A percentile compares a stretch with the other conserved stretches of the same genome.
Evolutionary conservation across 2,329 filamentous ascomycete species (phyloP).

Genomic region (Colletotrichum godetiae): DNA sequence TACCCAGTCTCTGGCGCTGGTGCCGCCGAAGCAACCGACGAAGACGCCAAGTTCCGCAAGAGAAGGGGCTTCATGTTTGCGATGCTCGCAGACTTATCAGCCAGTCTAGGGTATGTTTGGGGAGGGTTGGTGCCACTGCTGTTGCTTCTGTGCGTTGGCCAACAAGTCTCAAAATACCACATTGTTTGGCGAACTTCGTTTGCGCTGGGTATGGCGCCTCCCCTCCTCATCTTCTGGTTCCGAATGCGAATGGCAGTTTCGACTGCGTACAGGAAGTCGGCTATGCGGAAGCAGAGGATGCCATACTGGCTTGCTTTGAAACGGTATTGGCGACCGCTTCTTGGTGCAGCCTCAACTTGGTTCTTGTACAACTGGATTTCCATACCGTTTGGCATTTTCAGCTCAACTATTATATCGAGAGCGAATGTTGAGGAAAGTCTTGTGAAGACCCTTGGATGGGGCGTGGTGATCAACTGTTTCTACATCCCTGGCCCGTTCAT

Average conservation of each 20-base stretch:
- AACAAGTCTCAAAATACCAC: slow-evolving; percentile 52
- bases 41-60: slow-evolving; percentile 55
- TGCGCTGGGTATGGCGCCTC: slow-evolving; percentile 60
- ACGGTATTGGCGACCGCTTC: slow-evolving; percentile 60
- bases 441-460: slow-evolving; percentile 55
- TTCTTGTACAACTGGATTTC: slow-evolving; percentile 66
- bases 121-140: slow-evolving; percentile 61
- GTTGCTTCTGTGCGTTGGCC: slow-evolving; percentile 59
- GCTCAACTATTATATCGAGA: slow-evolving; percentile 60
- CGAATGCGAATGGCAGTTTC: slow-evolving; percentile 63
- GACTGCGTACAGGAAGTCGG: slow-evolving; percentile 58
- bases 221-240: slow-evolving; percentile 63
- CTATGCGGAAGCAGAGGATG: slow-evolving; percentile 55
- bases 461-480: slow-evolving; percentile 61
- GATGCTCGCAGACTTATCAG: slow-evolving; percentile 63
- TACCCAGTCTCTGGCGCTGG: slow-evolving; percentile 63
- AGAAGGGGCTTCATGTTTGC: slow-evolving; percentile 66
- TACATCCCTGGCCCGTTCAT: slow-evolving; percentile 60
- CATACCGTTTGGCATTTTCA: slow-evolving; percentile 66
- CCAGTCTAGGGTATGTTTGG: slow-evolving; percentile 62
- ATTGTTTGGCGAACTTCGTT: slow-evolving; percentile 64
- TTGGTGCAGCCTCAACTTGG: slow-evolving; percentile 61
- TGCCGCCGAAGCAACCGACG: slow-evolving; percentile 65
- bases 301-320: slow-evolving; percentile 60
- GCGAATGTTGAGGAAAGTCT: slow-evolving; percentile 54